These are phyloP conservation scores for Aureobasidium uvarum DNA, from an alignment of 2,329 filamentous ascomycete species.

Conservation along the genomic window DNA sequence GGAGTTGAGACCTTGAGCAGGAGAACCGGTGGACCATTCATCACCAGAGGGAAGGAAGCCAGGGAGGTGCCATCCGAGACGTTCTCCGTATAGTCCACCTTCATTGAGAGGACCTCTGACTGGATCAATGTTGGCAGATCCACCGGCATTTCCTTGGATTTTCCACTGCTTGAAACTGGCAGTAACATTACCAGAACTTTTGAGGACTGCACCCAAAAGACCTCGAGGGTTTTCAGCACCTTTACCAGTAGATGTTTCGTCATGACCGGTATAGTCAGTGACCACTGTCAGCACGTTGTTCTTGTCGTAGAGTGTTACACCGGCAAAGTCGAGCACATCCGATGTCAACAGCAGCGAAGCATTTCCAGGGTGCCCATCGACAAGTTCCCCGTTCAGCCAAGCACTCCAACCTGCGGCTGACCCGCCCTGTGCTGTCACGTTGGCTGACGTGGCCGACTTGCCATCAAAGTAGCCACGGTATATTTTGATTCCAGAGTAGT, in stretches of 20 bases:
- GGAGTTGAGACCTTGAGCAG: constrained; percentile 40
- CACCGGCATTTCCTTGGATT: constrained; percentile 57
- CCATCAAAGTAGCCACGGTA: constrained; percentile 46
- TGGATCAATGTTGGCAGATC: constrained; percentile 54
- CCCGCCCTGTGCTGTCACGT: constrained; percentile 54
- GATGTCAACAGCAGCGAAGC: constrained; percentile 44
- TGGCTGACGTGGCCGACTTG: constrained; percentile 39
- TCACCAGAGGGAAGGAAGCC: constrained; percentile 44
- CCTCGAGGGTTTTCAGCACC: constrained; percentile 52
- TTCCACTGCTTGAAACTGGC: constrained; percentile 56
- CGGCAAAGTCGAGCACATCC: constrained; percentile 52
- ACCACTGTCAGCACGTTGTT: constrained; percentile 55
- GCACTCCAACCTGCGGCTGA: constrained; percentile 55
- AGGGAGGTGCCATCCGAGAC: constrained; percentile 59
- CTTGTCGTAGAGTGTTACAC: constrained; percentile 43
- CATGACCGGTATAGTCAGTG: constrained; percentile 62
- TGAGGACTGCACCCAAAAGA: constrained; percentile 53
- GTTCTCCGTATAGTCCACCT: constrained; percentile 58
- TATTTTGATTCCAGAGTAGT: constrained; percentile 44
- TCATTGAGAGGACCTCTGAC: constrained; percentile 58
- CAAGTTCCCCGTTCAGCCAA: constrained; percentile 57
- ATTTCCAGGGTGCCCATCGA: constrained; percentile 57
- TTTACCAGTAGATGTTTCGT: constrained; percentile 52
- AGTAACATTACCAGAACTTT: constrained; percentile 31
- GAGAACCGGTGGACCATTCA: constrained; percentile 44